phyloP scores from a whole-genome alignment of 2,329 filamentous ascomycete genomes.

The Xylaria sp. region DNA sequence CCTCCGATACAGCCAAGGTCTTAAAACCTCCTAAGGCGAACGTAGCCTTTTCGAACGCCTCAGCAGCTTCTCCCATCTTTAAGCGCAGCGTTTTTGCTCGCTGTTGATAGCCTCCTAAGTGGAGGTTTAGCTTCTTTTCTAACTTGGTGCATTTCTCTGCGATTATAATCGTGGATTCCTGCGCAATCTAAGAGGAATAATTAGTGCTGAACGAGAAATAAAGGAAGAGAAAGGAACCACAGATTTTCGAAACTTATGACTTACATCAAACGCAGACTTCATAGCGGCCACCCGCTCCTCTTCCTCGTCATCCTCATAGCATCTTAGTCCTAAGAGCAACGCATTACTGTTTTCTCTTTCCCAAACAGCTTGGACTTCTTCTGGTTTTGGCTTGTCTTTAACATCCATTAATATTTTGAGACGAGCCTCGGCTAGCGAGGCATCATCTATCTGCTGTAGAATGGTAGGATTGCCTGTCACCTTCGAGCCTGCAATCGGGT shows the following conservation, averaged over 20 bases:
- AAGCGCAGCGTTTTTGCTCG: conserved; percentile 81
- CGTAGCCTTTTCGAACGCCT: conserved; percentile 77
- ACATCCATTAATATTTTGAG: conserved; percentile 79
- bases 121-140: conserved; percentile 90
- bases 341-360: conserved; percentile 63
- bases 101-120: conserved; percentile 90
- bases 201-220: conserved; percentile 27
- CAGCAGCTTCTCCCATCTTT: conserved; percentile 81
- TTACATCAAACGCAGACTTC: conserved; percentile 77
- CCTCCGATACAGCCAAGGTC: conserved; percentile 81
- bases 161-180: conserved; percentile 75
- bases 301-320: conserved; percentile 80
- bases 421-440: conserved; percentile 77
- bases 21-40: conserved; percentile 78
- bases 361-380: conserved; percentile 65
- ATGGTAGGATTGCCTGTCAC: conserved; percentile 69
- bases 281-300: conserved; percentile 73
- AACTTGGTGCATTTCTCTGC: conserved; percentile 87
- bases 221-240: background rate
- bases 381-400: conserved; percentile 59
- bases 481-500: conserved; percentile 74
- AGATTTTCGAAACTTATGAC: no score
- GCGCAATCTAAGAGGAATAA: conserved; percentile 65
- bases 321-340: conserved; percentile 80
- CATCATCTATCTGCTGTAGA: conserved; percentile 75